A percentile compares a stretch with the other conserved stretches of the same genome.
Evolutionary conservation across 805 yeast species (phyloP).

Genomic region (Candida tallmaniae): DNA sequence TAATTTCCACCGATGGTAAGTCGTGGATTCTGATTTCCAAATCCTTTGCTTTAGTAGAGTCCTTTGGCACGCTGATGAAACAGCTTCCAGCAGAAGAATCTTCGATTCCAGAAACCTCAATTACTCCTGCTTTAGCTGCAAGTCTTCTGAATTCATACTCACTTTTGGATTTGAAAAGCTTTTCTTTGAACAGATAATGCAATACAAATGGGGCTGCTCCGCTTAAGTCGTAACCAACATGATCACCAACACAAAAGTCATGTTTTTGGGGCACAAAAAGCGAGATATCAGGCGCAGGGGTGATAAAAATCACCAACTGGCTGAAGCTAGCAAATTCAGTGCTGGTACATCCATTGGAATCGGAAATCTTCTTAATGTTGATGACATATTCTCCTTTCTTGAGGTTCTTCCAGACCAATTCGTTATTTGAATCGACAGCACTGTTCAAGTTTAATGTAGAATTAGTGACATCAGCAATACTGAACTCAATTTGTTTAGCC

Average conservation of each 20-base stretch:
- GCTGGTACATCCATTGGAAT: conserved; percentile 65
- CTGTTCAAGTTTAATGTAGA: conserved; percentile 7
- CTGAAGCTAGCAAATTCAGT: conserved; percentile 35
- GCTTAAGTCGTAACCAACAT: conserved; percentile 65
- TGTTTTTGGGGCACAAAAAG: conserved; percentile 16
- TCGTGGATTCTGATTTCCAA: conserved; percentile 38
- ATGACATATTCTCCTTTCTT: conserved; percentile 68
- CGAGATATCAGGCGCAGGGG: conserved; percentile 71
- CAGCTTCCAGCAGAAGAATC: conserved; percentile 76
- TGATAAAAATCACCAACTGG: conserved; percentile 53
- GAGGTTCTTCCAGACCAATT: conserved; percentile 3
- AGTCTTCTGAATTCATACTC: conserved; percentile 50
- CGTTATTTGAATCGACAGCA: conserved; percentile 1
- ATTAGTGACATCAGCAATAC: conserved; percentile 38
- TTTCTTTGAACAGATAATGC: conserved; percentile 67
- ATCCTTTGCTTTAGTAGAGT: conserved; percentile 26
- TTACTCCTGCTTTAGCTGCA: conserved; percentile 78
- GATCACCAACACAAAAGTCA: conserved; percentile 90
- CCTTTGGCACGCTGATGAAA: conserved; percentile 49
- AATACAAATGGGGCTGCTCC: conserved; percentile 82
- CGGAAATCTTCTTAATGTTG: conserved; percentile 53
- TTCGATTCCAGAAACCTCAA: conserved; percentile 60
- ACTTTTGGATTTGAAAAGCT: conserved; percentile 53
- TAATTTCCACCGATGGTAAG: conserved; percentile 72
- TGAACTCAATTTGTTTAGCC: conserved; percentile 46